Evolutionary conservation across 257 asterid genomes (phyloP).

Genomic region (Plantago major): DNA sequence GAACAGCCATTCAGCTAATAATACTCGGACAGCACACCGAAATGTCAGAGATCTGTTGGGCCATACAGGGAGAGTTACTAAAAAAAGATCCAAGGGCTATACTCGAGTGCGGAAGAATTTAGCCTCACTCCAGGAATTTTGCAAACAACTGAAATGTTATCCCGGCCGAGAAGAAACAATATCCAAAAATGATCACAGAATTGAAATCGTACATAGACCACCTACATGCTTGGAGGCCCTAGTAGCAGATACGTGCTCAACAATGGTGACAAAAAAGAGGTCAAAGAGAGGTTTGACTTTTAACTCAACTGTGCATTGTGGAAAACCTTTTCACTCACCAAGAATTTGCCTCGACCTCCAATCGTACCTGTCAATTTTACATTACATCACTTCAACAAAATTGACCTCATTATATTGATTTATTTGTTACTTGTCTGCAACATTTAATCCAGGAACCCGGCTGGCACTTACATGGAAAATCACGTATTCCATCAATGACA

Average conservation of each 20-base stretch:
- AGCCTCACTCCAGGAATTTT: conserved; percentile 38
- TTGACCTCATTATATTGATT: not conserved
- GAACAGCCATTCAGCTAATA: conserved; percentile 15
- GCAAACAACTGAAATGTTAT: conserved; percentile 24
- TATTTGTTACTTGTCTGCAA: conserved; percentile 18
- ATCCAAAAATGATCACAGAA: conserved; percentile 24
- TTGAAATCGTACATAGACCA: conserved; percentile 17
- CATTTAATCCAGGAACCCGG: conserved; percentile 50
- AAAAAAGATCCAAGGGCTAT: conserved; percentile 48
- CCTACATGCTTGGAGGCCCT: conserved; percentile 50
- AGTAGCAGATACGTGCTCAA: conserved; percentile 36
- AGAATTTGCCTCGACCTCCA: conserved; percentile 25
- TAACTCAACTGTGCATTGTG: conserved; percentile 34
- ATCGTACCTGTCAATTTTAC: conserved; percentile 30
- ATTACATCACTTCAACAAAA: conserved; percentile 12
- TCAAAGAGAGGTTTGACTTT: conserved; percentile 43
- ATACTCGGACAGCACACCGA: conserved; percentile 29
- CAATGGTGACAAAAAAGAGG: conserved; percentile 48
- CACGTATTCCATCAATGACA: conserved; percentile 38
- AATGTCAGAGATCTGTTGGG: conserved; percentile 30
- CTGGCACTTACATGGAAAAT: conserved; percentile 48
- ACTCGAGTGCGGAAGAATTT: conserved; percentile 42
- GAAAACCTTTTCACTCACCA: conserved; percentile 31
- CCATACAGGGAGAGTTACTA: conserved; percentile 36
- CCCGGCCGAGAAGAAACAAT: conserved; percentile 27